phyloP scores from a whole-genome alignment of 129 eudicot genomes.

The Lactuca sativa region DNA sequence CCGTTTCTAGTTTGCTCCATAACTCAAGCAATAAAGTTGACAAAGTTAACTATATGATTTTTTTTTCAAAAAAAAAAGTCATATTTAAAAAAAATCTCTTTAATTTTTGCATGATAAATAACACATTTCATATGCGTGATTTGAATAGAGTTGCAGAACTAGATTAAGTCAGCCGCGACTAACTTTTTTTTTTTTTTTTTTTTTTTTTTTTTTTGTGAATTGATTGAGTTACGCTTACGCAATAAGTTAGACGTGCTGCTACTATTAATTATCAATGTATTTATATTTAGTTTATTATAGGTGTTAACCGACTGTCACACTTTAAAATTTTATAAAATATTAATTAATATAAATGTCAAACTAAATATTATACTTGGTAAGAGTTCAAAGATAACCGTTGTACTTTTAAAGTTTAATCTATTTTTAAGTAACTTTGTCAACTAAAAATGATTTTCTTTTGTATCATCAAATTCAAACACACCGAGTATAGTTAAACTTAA shows the following conservation, averaged over 20 bases:
- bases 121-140: neutral
- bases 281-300: too few species aligned
- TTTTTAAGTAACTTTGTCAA: too few species aligned
- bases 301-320: neutral
- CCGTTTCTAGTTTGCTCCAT: conserved; percentile 11
- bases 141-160: neutral
- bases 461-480: too few species aligned
- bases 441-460: too few species aligned
- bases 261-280: too few species aligned
- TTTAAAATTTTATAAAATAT: too few species aligned
- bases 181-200: too few species aligned
- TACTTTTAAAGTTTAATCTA: too few species aligned
- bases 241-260: neutral
- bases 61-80: neutral
- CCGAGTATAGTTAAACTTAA: too few species aligned
- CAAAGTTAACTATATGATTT: neutral
- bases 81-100: neutral
- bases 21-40: conserved; percentile 31
- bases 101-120: neutral
- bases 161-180: neutral
- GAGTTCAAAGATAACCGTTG: too few species aligned
- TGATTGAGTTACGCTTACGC: too few species aligned
- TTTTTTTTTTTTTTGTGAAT: too few species aligned
- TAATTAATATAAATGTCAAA: neutral
- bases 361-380: neutral